phyloP scores from a whole-genome alignment of 495 filamentous ascomycete species.

The Aspergillus mulundensis region DNA sequence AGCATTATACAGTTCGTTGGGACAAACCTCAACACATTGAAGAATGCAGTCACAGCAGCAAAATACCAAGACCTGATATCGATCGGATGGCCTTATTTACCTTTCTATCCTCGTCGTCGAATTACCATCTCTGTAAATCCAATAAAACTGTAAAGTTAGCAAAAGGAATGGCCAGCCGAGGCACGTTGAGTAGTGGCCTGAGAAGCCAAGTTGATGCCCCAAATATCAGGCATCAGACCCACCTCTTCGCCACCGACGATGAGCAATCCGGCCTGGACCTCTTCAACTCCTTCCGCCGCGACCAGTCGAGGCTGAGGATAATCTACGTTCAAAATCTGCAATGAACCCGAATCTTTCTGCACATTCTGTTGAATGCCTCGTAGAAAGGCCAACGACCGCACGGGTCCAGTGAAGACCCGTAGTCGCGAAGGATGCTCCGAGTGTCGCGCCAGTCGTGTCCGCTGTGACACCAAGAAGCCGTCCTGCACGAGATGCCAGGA shows the following conservation, averaged over 20 bases:
- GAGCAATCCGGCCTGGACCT: not conserved
- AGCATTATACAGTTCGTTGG: too few relatives aligned
- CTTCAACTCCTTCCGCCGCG: not conserved
- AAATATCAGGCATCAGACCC: not conserved
- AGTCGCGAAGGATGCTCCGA: slow-evolving; percentile 42
- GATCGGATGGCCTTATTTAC: too few relatives aligned
- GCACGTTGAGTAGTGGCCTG: not conserved
- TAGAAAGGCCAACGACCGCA: slow-evolving; percentile 41
- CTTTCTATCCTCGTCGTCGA: too few relatives aligned
- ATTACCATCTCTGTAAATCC: too few relatives aligned
- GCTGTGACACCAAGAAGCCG: slow-evolving; percentile 44
- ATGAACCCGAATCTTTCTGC: slow-evolving; percentile 7
- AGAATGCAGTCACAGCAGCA: too few relatives aligned
- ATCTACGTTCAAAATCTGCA: not conserved
- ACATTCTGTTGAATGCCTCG: slow-evolving; percentile 35
- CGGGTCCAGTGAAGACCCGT: slow-evolving; percentile 43
- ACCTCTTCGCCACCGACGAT: not conserved
- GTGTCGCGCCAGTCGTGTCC: slow-evolving; percentile 42
- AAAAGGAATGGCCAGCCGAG: not conserved
- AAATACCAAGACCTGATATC: too few relatives aligned
- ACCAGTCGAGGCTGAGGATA: not conserved
- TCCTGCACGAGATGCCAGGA: slow-evolving; percentile 36
- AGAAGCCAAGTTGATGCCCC: not conserved
- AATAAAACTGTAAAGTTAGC: too few relatives aligned
- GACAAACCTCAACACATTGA: too few relatives aligned